Evolutionary conservation across 257 asterid genomes (phyloP).

Genomic region (Verbena officinalis): DNA sequence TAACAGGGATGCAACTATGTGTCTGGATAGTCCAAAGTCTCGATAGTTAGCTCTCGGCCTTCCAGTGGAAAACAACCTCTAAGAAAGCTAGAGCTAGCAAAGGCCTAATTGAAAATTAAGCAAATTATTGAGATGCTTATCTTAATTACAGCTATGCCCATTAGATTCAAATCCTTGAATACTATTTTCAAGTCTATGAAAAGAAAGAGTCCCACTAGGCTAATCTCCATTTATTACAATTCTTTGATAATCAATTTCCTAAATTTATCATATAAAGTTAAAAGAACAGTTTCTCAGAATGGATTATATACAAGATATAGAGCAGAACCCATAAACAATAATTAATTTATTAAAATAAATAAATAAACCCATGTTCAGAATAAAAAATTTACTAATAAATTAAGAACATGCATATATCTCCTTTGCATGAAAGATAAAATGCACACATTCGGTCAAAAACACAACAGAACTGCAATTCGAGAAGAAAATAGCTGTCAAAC

Average conservation of each 20-base stretch:
- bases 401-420: constrained; percentile 6
- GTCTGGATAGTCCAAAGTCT: too few relatives aligned
- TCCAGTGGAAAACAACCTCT: constrained; percentile 8
- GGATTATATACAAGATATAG: neutral
- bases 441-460: neutral
- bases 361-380: neutral
- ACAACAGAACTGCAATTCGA: neutral
- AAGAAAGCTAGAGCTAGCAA: constrained; percentile 20
- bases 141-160: neutral
- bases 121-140: constrained; percentile 21
- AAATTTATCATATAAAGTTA: neutral
- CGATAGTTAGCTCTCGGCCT: too few relatives aligned
- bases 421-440: constrained; percentile 24
- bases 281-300: neutral
- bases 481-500: neutral
- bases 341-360: neutral
- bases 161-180: constrained; percentile 1
- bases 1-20: too few relatives aligned
- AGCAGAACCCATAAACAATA: neutral
- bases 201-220: neutral
- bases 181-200: neutral
- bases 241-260: constrained; percentile 3
- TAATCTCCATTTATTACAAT: neutral
- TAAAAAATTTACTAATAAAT: neutral
- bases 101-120: constrained; percentile 19